These are phyloP conservation scores for Cryptococcus depauperatus DNA, from an alignment of 1,284 basidiomycete species.

Conservation along the genomic window DNA sequence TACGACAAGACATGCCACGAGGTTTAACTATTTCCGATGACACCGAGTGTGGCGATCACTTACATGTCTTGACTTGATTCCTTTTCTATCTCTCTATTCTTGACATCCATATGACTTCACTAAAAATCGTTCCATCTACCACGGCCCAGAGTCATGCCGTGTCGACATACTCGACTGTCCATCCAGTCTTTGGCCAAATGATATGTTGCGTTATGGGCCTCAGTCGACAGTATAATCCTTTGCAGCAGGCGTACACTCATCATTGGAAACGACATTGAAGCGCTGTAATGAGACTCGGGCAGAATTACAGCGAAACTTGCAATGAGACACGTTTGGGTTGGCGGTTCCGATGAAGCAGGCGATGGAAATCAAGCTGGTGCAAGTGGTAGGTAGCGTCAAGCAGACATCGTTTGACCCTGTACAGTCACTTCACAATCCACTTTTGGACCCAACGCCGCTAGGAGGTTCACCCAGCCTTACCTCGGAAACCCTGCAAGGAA, in stretches of 20 bases:
- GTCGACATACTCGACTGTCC: slow-evolving; percentile 36
- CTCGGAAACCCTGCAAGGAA: slow-evolving; percentile 83
- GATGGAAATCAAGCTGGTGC: slow-evolving; percentile 88
- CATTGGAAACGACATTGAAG: too few relatives aligned
- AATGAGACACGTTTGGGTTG: slow-evolving; percentile 76
- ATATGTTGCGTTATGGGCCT: slow-evolving; percentile 40
- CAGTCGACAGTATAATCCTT: slow-evolving; percentile 33
- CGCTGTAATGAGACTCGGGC: slow-evolving; percentile 93
- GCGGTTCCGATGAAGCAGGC: slow-evolving; percentile 78
- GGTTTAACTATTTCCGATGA: too few relatives aligned
- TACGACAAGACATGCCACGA: too few relatives aligned
- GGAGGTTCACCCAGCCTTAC: slow-evolving; percentile 59
- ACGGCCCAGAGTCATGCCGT: too few relatives aligned
- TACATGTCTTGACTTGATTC: too few relatives aligned
- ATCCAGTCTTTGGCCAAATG: slow-evolving; percentile 39
- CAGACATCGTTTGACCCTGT: background rate
- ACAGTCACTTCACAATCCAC: slow-evolving; percentile 36
- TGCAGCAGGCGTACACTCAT: slow-evolving; percentile 26
- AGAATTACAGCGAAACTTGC: slow-evolving; percentile 72
- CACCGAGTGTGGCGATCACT: too few relatives aligned
- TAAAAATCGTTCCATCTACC: too few relatives aligned
- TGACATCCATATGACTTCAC: too few relatives aligned
- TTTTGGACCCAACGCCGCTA: slow-evolving; percentile 30
- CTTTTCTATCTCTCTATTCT: too few relatives aligned
- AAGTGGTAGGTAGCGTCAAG: slow-evolving; percentile 52